Percentiles rank a stretch among this genome's conserved stretches.
Evolutionary conservation across 2,329 filamentous ascomycete genomes (phyloP).

Genomic region (Elsinoe australis): DNA sequence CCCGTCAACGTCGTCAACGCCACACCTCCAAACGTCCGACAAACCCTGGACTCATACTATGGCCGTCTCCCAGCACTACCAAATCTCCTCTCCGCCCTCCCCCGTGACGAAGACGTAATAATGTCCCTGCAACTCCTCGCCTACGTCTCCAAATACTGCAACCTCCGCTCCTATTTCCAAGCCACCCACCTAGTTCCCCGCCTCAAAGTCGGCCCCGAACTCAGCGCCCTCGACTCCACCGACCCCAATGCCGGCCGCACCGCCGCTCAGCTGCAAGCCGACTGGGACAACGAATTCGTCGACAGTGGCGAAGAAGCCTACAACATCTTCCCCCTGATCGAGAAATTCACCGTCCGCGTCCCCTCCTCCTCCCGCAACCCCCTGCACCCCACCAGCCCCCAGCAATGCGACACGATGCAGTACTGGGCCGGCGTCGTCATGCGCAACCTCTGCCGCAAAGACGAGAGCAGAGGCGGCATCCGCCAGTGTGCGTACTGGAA

Average conservation of each 20-base stretch:
- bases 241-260: slow-evolving; percentile 40
- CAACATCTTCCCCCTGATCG: slow-evolving; percentile 95
- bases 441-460: slow-evolving; percentile 96
- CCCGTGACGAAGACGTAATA: slow-evolving; percentile 90
- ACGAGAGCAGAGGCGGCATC: slow-evolving; percentile 88
- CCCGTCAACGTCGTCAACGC: slow-evolving; percentile 58
- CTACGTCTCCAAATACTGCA: slow-evolving; percentile 98
- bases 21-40: slow-evolving; percentile 65
- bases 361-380: slow-evolving; percentile 59
- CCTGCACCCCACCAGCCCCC: slow-evolving; percentile 33
- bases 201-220: slow-evolving; percentile 80
- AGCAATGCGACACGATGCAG: slow-evolving; percentile 70
- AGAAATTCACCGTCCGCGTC: slow-evolving; percentile 85
- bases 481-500: slow-evolving; percentile 96
- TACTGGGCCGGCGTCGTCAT: slow-evolving; percentile 99
- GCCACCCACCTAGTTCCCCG: slow-evolving; percentile 86
- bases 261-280: slow-evolving; percentile 54
- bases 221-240: slow-evolving; percentile 64
- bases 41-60: slow-evolving; percentile 40
- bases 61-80: slow-evolving; percentile 35
- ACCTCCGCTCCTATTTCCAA: slow-evolving; percentile 90
- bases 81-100: slow-evolving; percentile 80
- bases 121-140: slow-evolving; percentile 96
- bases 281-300: slow-evolving; percentile 85
- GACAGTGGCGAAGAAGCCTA: slow-evolving; percentile 27